Base-by-base conservation (phyloP, 176 grass and related monocot genomes). In the Carex scoparia region DNA sequence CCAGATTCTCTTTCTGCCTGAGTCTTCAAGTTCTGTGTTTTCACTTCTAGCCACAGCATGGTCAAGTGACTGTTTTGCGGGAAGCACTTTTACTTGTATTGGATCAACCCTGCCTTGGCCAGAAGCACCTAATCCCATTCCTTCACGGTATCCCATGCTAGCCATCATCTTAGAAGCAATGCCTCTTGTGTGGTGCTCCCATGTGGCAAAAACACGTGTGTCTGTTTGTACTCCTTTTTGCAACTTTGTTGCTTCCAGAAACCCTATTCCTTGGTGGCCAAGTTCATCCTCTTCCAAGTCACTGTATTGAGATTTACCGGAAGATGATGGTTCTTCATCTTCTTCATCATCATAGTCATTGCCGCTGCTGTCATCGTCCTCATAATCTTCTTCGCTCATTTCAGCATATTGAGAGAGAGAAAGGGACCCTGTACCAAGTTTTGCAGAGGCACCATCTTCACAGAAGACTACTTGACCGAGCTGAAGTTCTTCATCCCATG, bases 91-190 rank as follows among this genome's bases (percentile, higher is more conserved):
- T 60, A 93, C 93, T 31, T 85, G 66, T 70, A 98, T 90, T n/a
- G 95, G 95, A 72, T 98, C 91, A 7, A 94, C 44, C 59, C 91
- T 94, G 70, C 95, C 95, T 87, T 98, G 95, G 15, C 95, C 95
- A 16, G 95, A 98, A 0, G 80, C 79, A 71, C 95, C 95, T 38
- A 98, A 86, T 3, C 95, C 95, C 95, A 94, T 98, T 3, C 95
- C 95, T 79, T 94, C 93, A 27, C 89, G 82, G 65, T 98, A 98
- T 10, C 95, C 95, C 95, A 94, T 98, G 38, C 85, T 98, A 73
- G 95, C 93, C 95, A 98, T 98, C 91, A 98, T 93, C 84, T 98
- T 98, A 12, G 95, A 98, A 88, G 91, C 95, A 10, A 98, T 88
- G 9, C 93, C 95, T 40, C 95, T 92, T 6, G 93, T 98, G 61